phyloP scores from a whole-genome alignment of 352 stramenopile genomes.

The Peronospora destructor region DNA sequence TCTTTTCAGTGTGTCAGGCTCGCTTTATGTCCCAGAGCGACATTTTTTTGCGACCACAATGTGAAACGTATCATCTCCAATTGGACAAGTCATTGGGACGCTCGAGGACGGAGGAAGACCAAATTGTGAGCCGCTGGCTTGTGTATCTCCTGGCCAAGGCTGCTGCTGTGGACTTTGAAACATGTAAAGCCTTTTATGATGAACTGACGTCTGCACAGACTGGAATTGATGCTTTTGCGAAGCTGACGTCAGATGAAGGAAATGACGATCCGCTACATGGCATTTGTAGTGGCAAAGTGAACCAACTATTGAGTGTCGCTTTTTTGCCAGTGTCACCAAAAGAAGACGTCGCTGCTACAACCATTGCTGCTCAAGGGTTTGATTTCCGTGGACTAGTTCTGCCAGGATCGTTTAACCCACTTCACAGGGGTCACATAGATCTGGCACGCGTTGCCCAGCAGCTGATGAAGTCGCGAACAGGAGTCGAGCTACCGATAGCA shows the following conservation, averaged over 20 bases:
- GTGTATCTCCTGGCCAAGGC: conserved; percentile 59
- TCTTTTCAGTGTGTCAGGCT: conserved; percentile 53
- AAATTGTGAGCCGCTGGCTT: conserved; percentile 59
- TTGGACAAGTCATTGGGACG: conserved; percentile 56
- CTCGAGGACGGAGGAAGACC: conserved; percentile 55
- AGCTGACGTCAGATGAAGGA: conserved; percentile 8
- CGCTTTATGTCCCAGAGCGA: not conserved
- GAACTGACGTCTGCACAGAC: conserved; percentile 27
- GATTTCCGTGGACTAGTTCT: conserved; percentile 59
- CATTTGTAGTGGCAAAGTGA: conserved; percentile 20
- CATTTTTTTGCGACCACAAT: conserved; percentile 23
- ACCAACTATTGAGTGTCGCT: conserved; percentile 34
- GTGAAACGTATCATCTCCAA: conserved; percentile 52
- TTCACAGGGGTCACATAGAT: conserved; percentile 69
- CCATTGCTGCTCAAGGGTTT: conserved; percentile 27
- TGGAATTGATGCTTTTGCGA: conserved; percentile 25
- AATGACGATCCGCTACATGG: conserved; percentile 21
- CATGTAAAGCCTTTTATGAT: conserved; percentile 26
- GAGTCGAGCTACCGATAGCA: conserved; percentile 33
- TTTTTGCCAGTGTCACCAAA: conserved; percentile 31
- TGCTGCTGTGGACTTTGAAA: conserved; percentile 27
- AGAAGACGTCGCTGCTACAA: not conserved
- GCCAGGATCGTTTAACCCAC: conserved; percentile 77
- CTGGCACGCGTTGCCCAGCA: conserved; percentile 44
- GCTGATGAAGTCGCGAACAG: conserved; percentile 27